Evolutionary conservation across 768 basidiomycete genomes (phyloP).

Genomic region (Boletus fagicola): DNA sequence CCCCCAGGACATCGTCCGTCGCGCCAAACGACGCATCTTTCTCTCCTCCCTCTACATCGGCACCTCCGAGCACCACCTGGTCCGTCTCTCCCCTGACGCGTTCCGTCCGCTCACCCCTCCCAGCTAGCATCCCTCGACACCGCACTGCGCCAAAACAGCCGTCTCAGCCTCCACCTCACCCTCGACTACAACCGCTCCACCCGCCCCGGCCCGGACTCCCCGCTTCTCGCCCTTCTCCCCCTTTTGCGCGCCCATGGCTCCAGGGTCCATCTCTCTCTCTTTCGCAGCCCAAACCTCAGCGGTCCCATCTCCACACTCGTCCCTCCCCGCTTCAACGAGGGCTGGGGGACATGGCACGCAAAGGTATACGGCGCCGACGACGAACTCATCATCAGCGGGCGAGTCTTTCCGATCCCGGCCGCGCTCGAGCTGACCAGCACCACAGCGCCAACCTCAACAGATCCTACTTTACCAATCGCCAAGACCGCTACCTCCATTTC

Average conservation of each 20-base stretch:
- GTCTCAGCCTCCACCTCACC: slow-evolving; percentile 66
- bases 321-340: slow-evolving; percentile 94
- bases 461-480: slow-evolving; percentile 92
- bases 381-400: slow-evolving; percentile 93
- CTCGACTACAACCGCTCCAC: slow-evolving; percentile 82
- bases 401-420: slow-evolving; percentile 25
- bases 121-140: slow-evolving; percentile 69
- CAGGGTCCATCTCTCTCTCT: slow-evolving; percentile 76
- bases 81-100: slow-evolving; percentile 38
- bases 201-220: slow-evolving; percentile 69
- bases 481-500: slow-evolving; percentile 91
- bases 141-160: slow-evolving; percentile 56
- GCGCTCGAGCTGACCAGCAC: slow-evolving; percentile 2
- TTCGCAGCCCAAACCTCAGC: slow-evolving; percentile 81
- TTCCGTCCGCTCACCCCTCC: background rate
- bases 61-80: slow-evolving; percentile 73
- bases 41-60: slow-evolving; percentile 91
- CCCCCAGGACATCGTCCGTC: slow-evolving; percentile 66
- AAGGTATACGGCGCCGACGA: slow-evolving; percentile 95
- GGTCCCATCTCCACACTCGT: slow-evolving; percentile 73
- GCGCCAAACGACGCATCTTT: slow-evolving; percentile 79
- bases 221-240: slow-evolving; percentile 65
- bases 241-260: slow-evolving; percentile 69
- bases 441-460: slow-evolving; percentile 86
- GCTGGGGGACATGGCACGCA: slow-evolving; percentile 98